Evolutionary conservation across 441 rosid species (phyloP).

Genomic region (Pelargonium myrrhifolium): DNA sequence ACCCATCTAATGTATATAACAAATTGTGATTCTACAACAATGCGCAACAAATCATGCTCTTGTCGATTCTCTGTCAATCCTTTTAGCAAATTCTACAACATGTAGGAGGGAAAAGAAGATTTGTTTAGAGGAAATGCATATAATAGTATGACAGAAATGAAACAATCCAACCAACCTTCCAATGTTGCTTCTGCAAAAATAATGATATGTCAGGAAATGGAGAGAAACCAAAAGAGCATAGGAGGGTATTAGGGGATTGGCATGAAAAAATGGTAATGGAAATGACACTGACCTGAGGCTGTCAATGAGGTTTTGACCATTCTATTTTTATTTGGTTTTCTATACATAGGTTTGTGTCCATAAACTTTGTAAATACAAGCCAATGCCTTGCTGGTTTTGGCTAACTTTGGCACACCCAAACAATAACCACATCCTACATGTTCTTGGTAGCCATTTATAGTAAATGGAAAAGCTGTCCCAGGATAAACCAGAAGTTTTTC

Average conservation of each 20-base stretch:
- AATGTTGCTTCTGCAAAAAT: background rate
- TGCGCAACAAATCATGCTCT: background rate
- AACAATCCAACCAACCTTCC: background rate
- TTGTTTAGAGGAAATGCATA: background rate
- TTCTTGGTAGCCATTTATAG: background rate
- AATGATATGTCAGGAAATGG: background rate
- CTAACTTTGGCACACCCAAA: background rate
- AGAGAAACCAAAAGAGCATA: background rate
- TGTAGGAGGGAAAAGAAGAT: background rate
- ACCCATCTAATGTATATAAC: background rate
- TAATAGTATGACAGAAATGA: background rate
- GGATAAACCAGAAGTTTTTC: background rate
- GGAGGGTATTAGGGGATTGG: background rate
- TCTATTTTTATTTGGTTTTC: conserved; percentile 2
- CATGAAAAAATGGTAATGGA: background rate
- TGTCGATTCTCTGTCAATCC: background rate
- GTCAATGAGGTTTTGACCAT: conserved; percentile 14
- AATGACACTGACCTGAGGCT: conserved; percentile 9
- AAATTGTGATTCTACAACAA: background rate
- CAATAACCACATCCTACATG: background rate
- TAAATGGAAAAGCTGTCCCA: background rate
- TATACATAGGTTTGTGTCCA: background rate
- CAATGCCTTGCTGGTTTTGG: background rate
- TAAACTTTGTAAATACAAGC: background rate
- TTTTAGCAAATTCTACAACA: background rate